Conservation (phyloP, 2,329 filamentous ascomycete species). For the Fonsecaea monophora region DNA sequence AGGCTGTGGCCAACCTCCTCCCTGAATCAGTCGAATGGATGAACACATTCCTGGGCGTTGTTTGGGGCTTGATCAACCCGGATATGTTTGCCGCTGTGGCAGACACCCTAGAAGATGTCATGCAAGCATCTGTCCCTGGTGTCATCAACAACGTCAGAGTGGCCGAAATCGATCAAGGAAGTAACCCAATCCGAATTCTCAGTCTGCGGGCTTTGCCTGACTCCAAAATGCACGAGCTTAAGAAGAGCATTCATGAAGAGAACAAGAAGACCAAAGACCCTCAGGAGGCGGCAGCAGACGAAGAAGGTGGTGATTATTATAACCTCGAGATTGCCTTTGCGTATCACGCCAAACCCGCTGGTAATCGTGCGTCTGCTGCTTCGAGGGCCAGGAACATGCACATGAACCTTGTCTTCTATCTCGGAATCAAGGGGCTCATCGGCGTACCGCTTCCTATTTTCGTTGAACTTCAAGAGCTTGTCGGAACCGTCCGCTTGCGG, state of each 20-base stretch:
- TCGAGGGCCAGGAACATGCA: constrained; percentile 94
- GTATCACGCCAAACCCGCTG: constrained; percentile 83
- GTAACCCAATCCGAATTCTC: constrained; percentile 85
- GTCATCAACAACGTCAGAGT: constrained; percentile 94
- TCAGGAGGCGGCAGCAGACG: constrained; percentile 84
- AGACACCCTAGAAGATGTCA: constrained; percentile 94
- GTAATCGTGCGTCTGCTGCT: constrained; percentile 72
- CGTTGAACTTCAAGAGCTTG: constrained; percentile 87
- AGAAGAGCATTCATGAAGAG: constrained; percentile 77
- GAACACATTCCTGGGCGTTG: constrained; percentile 81
- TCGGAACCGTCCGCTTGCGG: constrained; percentile 83
- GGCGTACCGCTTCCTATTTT: constrained; percentile 87
- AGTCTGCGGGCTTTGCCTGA: constrained; percentile 87
- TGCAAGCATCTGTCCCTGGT: constrained; percentile 91
- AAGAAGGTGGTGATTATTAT: constrained; percentile 90
- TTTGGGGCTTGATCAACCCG: constrained; percentile 92
- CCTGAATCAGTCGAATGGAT: constrained; percentile 96
- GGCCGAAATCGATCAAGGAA: constrained; percentile 92
- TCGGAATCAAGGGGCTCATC: constrained; percentile 87
- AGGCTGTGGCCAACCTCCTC: constrained; percentile 84
- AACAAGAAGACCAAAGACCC: constrained; percentile 83
- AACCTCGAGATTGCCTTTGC: constrained; percentile 90
- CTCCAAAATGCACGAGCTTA: constrained; percentile 78
- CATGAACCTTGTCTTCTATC: constrained; percentile 93
- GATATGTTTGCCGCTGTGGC: constrained; percentile 92